These are phyloP conservation scores for Penicillium cataractarum DNA, from an alignment of 495 filamentous ascomycete genomes.

Conservation along the genomic window DNA sequence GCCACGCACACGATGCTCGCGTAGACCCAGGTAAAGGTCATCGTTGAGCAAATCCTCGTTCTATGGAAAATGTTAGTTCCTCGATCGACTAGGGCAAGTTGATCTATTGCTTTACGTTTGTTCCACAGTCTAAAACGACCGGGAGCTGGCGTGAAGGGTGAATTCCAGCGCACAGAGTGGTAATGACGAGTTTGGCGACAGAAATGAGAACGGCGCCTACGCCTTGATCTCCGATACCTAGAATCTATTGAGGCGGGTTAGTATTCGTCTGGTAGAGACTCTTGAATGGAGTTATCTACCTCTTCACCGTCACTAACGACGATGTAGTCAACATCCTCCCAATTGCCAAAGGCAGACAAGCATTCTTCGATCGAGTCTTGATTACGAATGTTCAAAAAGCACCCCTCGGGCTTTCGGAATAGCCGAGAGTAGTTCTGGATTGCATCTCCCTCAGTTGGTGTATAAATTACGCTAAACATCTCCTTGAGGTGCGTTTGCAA, in stretches of 20 bases:
- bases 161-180: slow-evolving; percentile 83
- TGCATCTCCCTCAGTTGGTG: slow-evolving; percentile 89
- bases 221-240: slow-evolving; percentile 92
- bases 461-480: slow-evolving; percentile 89
- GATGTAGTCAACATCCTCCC: slow-evolving; percentile 85
- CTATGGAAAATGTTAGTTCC: slow-evolving; percentile 33
- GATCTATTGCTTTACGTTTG: slow-evolving; percentile 68
- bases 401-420: slow-evolving; percentile 77
- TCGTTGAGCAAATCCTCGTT: slow-evolving; percentile 80
- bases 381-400: slow-evolving; percentile 58
- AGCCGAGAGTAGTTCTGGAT: slow-evolving; percentile 82
- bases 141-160: slow-evolving; percentile 79
- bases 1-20: slow-evolving; percentile 64
- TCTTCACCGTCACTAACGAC: slow-evolving; percentile 81
- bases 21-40: slow-evolving; percentile 78
- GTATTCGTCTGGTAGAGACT: slow-evolving; percentile 22
- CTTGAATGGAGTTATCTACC: slow-evolving; percentile 29
- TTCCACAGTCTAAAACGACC: slow-evolving; percentile 86
- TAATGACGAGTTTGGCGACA: slow-evolving; percentile 79
- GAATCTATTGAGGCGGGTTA: slow-evolving; percentile 57
- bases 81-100: no score
- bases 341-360: slow-evolving; percentile 66
- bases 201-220: slow-evolving; percentile 86
- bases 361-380: slow-evolving; percentile 61
- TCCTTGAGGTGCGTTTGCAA: slow-evolving; percentile 73